Conservation (phyloP, 1,284 basidiomycete genomes). For the Malassezia obtusa region DNA sequence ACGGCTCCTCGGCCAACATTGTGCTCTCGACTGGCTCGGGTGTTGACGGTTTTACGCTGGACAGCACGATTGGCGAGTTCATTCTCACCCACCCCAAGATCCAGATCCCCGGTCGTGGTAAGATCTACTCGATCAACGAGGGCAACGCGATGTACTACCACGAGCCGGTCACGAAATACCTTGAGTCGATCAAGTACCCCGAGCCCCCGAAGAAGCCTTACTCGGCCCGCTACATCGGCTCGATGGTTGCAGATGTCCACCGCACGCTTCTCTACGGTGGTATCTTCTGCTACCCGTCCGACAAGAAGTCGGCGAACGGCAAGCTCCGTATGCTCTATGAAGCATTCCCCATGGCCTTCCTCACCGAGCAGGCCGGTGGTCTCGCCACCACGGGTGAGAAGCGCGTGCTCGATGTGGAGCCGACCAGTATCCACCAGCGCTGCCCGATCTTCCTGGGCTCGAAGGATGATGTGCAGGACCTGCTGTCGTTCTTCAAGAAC, state of each 20-base stretch:
- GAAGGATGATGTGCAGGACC: conserved; percentile 83
- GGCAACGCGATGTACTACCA: conserved; percentile 93
- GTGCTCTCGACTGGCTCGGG: conserved; percentile 90
- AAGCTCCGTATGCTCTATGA: conserved; percentile 94
- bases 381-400: conserved; percentile 85
- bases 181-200: conserved; percentile 81
- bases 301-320: conserved; percentile 93
- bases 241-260: conserved; percentile 98
- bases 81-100: conserved; percentile 98
- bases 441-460: conserved; percentile 89
- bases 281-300: conserved; percentile 95
- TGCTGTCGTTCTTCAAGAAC: conserved; percentile 19
- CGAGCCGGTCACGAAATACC: conserved; percentile 59
- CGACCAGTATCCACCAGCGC: conserved; percentile 80
- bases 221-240: conserved; percentile 73
- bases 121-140: conserved; percentile 99
- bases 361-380: conserved; percentile 94
- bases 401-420: conserved; percentile 84
- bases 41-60: conserved; percentile 96
- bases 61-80: conserved; percentile 78
- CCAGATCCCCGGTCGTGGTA: conserved; percentile 80
- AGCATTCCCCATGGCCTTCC: conserved; percentile 97
- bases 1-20: conserved; percentile 94
- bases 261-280: conserved; percentile 93
- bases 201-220: conserved; percentile 48